A percentile compares a stretch with the other conserved stretches of the same genome.
These are phyloP conservation scores for Apiospora arundinis DNA, from an alignment of 2,329 filamentous ascomycete species.

Conservation along the genomic window DNA sequence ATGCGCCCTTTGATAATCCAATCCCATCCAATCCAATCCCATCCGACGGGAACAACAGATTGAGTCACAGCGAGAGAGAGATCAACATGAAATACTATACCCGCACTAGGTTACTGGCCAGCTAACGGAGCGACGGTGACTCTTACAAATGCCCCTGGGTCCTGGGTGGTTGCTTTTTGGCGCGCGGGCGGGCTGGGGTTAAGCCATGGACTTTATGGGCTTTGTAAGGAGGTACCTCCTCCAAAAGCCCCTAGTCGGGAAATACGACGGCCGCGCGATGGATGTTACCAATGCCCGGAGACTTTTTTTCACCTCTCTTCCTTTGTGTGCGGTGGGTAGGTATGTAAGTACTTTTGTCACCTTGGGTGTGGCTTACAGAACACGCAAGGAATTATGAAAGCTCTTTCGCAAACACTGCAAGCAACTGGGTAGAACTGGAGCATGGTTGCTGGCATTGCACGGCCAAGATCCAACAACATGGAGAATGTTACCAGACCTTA, in stretches of 20 bases:
- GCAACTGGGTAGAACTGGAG: not conserved
- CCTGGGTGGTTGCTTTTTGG: not conserved
- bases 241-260: no score
- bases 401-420: not conserved
- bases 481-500: not conserved
- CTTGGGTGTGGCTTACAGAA: slow-evolving; percentile 6
- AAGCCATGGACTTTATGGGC: slow-evolving; percentile 12
- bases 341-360: no score
- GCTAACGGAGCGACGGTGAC: slow-evolving; percentile 12
- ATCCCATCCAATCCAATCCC: not conserved
- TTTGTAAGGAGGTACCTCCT: not conserved
- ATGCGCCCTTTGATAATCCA: not conserved
- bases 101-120: not conserved
- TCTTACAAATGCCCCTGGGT: slow-evolving; percentile 3
- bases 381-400: slow-evolving; percentile 16
- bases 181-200: slow-evolving; percentile 2
- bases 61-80: slow-evolving; percentile 3
- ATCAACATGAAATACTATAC: not conserved
- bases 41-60: not conserved
- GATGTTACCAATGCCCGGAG: slow-evolving; percentile 1
- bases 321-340: not conserved
- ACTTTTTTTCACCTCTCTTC: not conserved
- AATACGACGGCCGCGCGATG: not conserved
- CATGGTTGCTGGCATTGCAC: not conserved
- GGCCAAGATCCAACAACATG: not conserved